Evolutionary conservation across 2,329 filamentous ascomycete genomes (phyloP).

Genomic region (Talaromyces islandicus): DNA sequence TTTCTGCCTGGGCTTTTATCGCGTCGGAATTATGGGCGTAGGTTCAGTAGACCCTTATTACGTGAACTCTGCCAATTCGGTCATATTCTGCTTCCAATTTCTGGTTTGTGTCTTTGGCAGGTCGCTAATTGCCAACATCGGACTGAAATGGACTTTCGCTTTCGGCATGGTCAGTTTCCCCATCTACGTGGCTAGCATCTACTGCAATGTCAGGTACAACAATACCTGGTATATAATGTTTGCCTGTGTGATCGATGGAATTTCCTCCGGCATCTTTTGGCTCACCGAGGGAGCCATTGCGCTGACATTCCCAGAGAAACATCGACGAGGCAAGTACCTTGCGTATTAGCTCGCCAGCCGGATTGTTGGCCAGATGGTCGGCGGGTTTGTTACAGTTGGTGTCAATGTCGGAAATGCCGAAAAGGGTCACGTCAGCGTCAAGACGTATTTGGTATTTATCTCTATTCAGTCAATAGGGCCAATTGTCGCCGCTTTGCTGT

Average conservation of each 20-base stretch:
- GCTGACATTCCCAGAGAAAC: neutral
- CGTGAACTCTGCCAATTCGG: conserved; percentile 16
- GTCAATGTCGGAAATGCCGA: neutral
- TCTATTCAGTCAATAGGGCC: neutral
- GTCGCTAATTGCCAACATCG: neutral
- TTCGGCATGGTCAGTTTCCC: neutral
- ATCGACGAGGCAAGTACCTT: neutral
- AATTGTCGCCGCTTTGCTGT: neutral
- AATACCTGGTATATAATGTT: neutral
- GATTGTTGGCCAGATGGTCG: neutral
- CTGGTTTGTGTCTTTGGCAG: neutral
- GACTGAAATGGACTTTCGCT: neutral
- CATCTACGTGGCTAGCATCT: neutral
- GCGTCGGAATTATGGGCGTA: conserved; percentile 39
- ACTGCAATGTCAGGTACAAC: neutral
- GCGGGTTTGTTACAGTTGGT: neutral
- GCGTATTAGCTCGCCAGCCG: neutral
- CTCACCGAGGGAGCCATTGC: neutral
- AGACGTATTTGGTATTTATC: conserved; percentile 11
- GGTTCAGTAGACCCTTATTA: conserved; percentile 20
- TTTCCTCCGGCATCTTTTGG: neutral
- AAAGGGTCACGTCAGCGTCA: conserved; percentile 25
- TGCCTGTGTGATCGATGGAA: neutral
- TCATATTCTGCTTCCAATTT: neutral
- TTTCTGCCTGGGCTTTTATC: conserved; percentile 36